Evolutionary conservation across 2,329 filamentous ascomycete species (phyloP), one percentile per base, ranked within the genome.

Genomic region (Pyrenophora teres): DNA sequence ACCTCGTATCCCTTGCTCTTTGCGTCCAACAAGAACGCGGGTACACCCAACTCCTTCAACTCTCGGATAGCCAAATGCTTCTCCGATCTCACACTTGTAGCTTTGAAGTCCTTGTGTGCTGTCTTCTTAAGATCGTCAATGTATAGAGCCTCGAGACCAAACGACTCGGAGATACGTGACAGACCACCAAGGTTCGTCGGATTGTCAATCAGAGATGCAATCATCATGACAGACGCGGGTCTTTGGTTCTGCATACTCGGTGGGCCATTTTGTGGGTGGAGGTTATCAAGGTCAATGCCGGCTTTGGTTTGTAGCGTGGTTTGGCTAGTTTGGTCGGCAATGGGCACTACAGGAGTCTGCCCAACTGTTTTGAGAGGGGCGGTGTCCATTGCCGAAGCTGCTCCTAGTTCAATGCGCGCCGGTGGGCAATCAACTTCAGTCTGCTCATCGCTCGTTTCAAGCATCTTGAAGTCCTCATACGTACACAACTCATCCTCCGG

Each of bases 291-390:
- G 52, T 66, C 70, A 60, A 79, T 76, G 63, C 77, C 78, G n/a
- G 74, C 75, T 69, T 82, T 82, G 5, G 79, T 82, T 67, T 82
- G 80, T 27, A 81, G 74, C n/a, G 77, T 73, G 0, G 61, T 52
- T 15, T 64, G 49, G 10, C 52, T 48, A 8, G 42, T 16, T 3
- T n/a, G 31, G 1, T 50, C 46, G 15, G 33, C 8, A 16, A n/a
- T 16, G 16, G 37, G 16, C 3, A 25, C 4, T 7, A n/a, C 16
- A 6, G n/a, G 25, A 15, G 5, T 3, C 10, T 54, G 36, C 18
- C 40, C 15, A 3, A 38, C n/a, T 13, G 44, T 19, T 25, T 21
- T 7, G 5, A 36, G 3, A 7, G 37, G 18, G 13, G 8, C 21
- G 0, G 27, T 25, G 1, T 41, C 25, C 39, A 49, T 30, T n/a